A percentile compares a stretch with the other conserved stretches of the same genome.
phyloP scores from a whole-genome alignment of 257 asterid genomes.

The Catharanthus roseus region DNA sequence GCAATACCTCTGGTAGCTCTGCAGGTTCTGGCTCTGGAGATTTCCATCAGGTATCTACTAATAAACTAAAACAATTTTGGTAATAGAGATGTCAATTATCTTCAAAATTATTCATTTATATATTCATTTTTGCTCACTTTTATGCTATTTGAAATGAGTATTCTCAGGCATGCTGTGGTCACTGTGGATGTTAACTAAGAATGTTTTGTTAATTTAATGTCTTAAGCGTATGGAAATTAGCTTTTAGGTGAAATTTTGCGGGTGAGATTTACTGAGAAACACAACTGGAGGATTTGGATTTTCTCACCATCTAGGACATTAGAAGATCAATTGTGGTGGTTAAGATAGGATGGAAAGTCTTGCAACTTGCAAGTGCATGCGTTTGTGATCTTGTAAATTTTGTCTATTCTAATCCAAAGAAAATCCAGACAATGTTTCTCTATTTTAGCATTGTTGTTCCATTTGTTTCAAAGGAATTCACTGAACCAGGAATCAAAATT shows the following conservation, averaged over 20 bases:
- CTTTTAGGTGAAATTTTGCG: not conserved
- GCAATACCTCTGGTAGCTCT: conserved; percentile 93
- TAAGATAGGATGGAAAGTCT: not conserved
- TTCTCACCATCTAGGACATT: no score
- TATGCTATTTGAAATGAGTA: not conserved
- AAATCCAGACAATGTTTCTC: not conserved
- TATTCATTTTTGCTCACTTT: not conserved
- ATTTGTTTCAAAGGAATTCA: not conserved
- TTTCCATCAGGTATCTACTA: conserved; percentile 78
- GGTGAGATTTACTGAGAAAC: not conserved
- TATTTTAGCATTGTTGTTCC: not conserved
- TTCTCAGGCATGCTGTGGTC: not conserved
- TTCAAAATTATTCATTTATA: not conserved
- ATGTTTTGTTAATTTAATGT: not conserved
- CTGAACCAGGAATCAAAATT: not conserved
- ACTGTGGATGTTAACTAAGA: not conserved
- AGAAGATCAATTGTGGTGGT: not conserved
- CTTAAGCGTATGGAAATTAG: not conserved
- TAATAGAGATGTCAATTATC: not conserved
- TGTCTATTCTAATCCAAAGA: not conserved
- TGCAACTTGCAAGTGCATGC: not conserved
- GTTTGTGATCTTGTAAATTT: not conserved
- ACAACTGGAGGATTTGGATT: not conserved
- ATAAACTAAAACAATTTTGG: not conserved
- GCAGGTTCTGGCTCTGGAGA: conserved; percentile 99